Evolutionary conservation across 164 flowering plant genomes (phyloP), one percentile per base, ranked within the genome.

Genomic region (Liriodendron chinense): DNA sequence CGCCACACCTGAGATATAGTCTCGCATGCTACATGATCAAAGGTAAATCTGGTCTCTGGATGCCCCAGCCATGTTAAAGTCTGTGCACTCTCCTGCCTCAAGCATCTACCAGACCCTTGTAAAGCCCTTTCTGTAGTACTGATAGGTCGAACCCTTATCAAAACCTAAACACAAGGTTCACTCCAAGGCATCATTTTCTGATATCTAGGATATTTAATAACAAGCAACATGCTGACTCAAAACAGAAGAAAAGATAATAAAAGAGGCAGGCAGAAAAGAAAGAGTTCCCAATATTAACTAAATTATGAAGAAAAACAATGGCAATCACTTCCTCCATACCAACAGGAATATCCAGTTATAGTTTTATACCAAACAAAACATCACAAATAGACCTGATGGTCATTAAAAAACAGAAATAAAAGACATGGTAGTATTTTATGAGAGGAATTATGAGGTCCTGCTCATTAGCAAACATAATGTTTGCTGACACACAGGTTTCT

Each of bases 31-130:
- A 94, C 76, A 75, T 92, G 91, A 87, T 94, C 98, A 80, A 94
- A 94, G 9, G 96, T 94, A 72, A 92, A 94, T 81, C 96, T 86
- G 56, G 94, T 84, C 80, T 94, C 97, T 16, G 98, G 97, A 75
- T 91, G 93, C 22, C 98, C 98, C 72, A 90, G 85, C 98, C 97
- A 94, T n/a, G 84, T 79, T 75, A 94, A 71, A 48, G 87, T 86
- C 70, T 89, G 87, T 2, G 87, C 82, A 82, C 91, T 92, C 72
- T 94, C 97, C 80, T 91, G 98, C 79, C 80, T 86, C 85, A 94
- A 83, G 75, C 98, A 92, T 76, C 87, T 80, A 22, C 77, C 81
- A 53, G 83, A 69, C 23, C 93, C 94, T 84, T 86, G 92, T 18
- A 87, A 78, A 69, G 78, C 78, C 79, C 72, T 89, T 84, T 92